Percentiles rank a stretch among this genome's conserved stretches.
Evolutionary conservation across 2,329 filamentous ascomycete genomes (phyloP).

Genomic region (Alternaria postmessia): DNA sequence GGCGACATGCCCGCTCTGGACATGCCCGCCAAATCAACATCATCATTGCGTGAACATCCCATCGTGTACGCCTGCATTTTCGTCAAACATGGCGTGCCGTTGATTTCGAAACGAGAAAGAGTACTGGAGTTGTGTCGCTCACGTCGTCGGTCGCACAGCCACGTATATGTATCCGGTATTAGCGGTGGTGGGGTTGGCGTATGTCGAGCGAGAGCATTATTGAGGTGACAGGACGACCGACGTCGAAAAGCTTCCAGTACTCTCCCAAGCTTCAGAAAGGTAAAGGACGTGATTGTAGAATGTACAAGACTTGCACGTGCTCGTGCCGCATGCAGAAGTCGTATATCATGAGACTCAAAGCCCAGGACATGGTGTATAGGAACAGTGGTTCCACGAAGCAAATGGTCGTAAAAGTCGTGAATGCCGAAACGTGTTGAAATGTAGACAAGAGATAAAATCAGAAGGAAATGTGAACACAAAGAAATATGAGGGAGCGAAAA

Average conservation of each 20-base stretch:
- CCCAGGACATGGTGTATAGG: slow-evolving; percentile 38
- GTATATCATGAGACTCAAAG: slow-evolving; percentile 46
- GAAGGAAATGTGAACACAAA: slow-evolving; percentile 44
- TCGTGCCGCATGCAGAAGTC: slow-evolving; percentile 48
- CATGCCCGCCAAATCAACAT: slow-evolving; percentile 33
- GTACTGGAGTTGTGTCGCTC: slow-evolving; percentile 18
- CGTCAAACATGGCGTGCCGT: slow-evolving; percentile 35
- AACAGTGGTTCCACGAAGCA: slow-evolving; percentile 33
- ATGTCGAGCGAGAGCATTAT: slow-evolving; percentile 19
- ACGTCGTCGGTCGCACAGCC: slow-evolving; percentile 30
- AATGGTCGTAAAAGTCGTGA: slow-evolving; percentile 49
- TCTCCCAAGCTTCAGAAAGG: slow-evolving; percentile 32
- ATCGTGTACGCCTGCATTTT: slow-evolving; percentile 41
- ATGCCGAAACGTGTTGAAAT: slow-evolving; percentile 42
- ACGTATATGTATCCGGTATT: slow-evolving; percentile 20
- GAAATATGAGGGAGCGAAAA: slow-evolving; percentile 33
- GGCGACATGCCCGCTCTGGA: slow-evolving; percentile 26
- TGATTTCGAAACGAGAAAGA: slow-evolving; percentile 15
- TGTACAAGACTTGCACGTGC: slow-evolving; percentile 49
- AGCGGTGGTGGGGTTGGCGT: slow-evolving; percentile 14
- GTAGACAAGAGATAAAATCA: slow-evolving; percentile 43
- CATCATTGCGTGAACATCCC: slow-evolving; percentile 36
- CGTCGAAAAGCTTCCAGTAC: slow-evolving; percentile 21
- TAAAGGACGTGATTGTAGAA: slow-evolving; percentile 40
- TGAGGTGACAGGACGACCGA: slow-evolving; percentile 30